Conservation (phyloP, 2,329 filamentous ascomycete species). For the Cucurbitaria berberidis region DNA sequence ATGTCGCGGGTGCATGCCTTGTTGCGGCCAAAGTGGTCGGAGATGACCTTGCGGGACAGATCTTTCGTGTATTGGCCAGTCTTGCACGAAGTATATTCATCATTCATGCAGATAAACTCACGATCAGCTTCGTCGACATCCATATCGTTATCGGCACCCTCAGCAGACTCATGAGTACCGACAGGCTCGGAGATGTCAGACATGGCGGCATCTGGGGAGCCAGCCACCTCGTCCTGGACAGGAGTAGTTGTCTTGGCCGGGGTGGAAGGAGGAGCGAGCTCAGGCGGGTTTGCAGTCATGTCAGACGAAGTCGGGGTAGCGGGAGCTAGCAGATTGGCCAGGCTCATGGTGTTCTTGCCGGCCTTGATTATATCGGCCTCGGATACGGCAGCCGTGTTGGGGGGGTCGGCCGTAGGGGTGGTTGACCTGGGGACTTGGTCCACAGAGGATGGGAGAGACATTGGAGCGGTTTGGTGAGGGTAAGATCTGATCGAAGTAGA, state of each 20-base stretch:
- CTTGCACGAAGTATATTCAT: conserved; percentile 36
- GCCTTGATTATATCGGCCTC: background rate
- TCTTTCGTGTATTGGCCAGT: conserved; percentile 44
- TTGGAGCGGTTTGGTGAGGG: background rate
- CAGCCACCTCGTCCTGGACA: conserved; percentile 2
- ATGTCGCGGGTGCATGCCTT: conserved; percentile 44
- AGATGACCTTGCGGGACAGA: conserved; percentile 48
- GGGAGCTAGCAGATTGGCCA: conserved; percentile 28
- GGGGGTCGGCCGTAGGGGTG: conserved; percentile 1
- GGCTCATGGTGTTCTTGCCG: conserved; percentile 23
- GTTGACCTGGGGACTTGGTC: conserved; percentile 10
- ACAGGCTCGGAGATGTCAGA: conserved; percentile 2
- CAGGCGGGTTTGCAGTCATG: background rate
- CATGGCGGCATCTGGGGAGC: conserved; percentile 11
- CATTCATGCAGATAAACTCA: conserved; percentile 43
- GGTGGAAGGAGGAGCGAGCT: conserved; percentile 8
- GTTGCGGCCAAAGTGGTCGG: conserved; percentile 50
- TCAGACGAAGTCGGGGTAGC: conserved; percentile 1
- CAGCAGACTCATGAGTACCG: background rate
- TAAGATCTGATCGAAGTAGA: background rate
- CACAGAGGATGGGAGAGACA: background rate
- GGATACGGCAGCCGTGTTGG: conserved; percentile 3
- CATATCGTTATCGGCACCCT: background rate
- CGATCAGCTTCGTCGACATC: conserved; percentile 20
- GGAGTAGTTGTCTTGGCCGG: conserved; percentile 1